These are phyloP conservation scores for Pseudogymnoascus sp. DNA, from an alignment of 2,329 filamentous ascomycete genomes.

Conservation along the genomic window DNA sequence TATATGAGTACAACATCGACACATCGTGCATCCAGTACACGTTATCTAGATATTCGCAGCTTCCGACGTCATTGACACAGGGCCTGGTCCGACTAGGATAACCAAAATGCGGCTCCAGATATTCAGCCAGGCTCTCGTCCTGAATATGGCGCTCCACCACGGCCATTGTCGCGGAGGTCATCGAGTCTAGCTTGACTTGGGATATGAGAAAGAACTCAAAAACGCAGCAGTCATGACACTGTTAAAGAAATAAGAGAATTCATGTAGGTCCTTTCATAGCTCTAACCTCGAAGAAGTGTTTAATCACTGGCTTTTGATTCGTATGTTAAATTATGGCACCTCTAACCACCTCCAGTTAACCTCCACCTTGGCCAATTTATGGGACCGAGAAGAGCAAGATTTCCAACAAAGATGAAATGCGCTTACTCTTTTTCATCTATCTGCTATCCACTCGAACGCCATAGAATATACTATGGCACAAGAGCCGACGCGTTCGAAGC, in stretches of 20 bases:
- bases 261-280: background rate
- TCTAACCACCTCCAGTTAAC: background rate
- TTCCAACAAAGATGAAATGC: slow-evolving; percentile 8
- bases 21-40: slow-evolving; percentile 46
- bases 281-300: background rate
- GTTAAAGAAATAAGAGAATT: background rate
- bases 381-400: slow-evolving; percentile 14
- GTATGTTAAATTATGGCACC: background rate
- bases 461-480: slow-evolving; percentile 14
- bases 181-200: background rate
- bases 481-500: slow-evolving; percentile 10
- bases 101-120: slow-evolving; percentile 44
- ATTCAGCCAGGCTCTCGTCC: slow-evolving; percentile 32
- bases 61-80: slow-evolving; percentile 48
- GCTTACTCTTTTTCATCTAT: slow-evolving; percentile 6
- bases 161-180: background rate
- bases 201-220: background rate
- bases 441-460: slow-evolving; percentile 11
- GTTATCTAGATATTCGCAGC: slow-evolving; percentile 48
- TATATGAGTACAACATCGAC: slow-evolving; percentile 47
- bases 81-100: slow-evolving; percentile 45
- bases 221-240: background rate
- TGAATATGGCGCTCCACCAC: slow-evolving; percentile 35
- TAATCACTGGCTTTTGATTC: background rate
- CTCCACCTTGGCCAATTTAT: background rate